Evolutionary conservation across 2,329 filamentous ascomycete species (phyloP).

Genomic region (Fusarium guadeloupense): DNA sequence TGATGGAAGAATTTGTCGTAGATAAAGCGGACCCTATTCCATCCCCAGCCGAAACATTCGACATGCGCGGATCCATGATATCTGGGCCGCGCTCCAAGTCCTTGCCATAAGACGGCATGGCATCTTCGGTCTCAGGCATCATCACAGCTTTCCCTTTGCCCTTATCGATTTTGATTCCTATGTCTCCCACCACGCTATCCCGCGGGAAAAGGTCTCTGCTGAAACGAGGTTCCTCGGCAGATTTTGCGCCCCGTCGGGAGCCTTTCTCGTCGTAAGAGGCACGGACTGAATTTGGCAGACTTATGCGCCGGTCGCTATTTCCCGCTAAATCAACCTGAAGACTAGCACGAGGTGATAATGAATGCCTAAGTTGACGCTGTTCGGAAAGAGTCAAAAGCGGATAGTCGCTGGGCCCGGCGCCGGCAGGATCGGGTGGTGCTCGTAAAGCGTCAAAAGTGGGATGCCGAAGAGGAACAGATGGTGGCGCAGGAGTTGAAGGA

Average conservation of each 20-base stretch:
- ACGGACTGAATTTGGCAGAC: constrained; percentile 63
- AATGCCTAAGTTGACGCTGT: constrained; percentile 58
- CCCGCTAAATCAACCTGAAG: constrained; percentile 60
- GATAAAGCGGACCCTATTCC: constrained; percentile 65
- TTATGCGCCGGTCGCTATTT: constrained; percentile 59
- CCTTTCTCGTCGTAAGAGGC: constrained; percentile 63
- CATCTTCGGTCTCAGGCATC: constrained; percentile 51
- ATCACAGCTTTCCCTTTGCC: constrained; percentile 63
- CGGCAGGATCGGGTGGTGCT: constrained; percentile 50
- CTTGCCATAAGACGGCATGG: constrained; percentile 53
- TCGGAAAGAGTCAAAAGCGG: constrained; percentile 63
- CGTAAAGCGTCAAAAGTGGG: constrained; percentile 53
- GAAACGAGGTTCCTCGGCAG: constrained; percentile 26
- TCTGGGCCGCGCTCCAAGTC: constrained; percentile 66
- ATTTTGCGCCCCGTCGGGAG: constrained; percentile 46
- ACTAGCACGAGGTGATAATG: constrained; percentile 56
- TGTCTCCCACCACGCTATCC: constrained; percentile 18
- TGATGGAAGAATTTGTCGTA: constrained; percentile 67
- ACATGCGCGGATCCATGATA: constrained; percentile 54
- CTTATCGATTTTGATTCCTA: constrained; percentile 52
- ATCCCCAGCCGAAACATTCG: constrained; percentile 59
- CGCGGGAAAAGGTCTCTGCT: constrained; percentile 26
- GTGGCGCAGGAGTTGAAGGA: constrained; percentile 63
- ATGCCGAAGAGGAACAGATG: constrained; percentile 60
- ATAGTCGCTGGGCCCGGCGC: constrained; percentile 56